Percentiles rank a stretch among this genome's conserved stretches.
Conservation (phyloP, 352 stramenopile species). For the Pythium sukuiense region DNA sequence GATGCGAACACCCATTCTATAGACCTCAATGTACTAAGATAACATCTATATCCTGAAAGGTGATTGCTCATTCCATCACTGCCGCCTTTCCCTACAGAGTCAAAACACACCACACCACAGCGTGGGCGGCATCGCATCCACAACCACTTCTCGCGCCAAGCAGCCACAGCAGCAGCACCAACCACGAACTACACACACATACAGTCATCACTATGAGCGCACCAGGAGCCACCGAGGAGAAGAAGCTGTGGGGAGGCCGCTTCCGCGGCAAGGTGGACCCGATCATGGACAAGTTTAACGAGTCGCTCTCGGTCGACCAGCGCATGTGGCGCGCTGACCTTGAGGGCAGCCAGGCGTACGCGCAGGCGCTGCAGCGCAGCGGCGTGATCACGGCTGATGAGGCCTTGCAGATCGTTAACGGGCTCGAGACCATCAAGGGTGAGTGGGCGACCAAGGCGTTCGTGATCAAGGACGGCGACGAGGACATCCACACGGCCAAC, state of each 20-base stretch:
- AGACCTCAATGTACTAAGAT: background rate
- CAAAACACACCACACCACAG: background rate
- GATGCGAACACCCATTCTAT: no score
- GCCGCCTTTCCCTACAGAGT: background rate
- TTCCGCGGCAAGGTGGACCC: constrained; percentile 96
- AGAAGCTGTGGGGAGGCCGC: constrained; percentile 90
- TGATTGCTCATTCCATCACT: background rate
- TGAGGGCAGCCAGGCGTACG: constrained; percentile 95
- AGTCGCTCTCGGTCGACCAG: constrained; percentile 97
- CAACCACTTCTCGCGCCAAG: background rate
- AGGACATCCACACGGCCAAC: constrained; percentile 99
- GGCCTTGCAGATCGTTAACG: constrained; percentile 76
- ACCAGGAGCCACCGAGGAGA: constrained; percentile 41
- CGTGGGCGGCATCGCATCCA: background rate
- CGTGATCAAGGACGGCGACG: constrained; percentile 92
- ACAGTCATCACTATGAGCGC: constrained; percentile 31
- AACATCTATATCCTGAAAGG: background rate
- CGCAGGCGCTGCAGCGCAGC: constrained; percentile 84
- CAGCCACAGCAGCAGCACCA: background rate
- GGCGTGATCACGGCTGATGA: constrained; percentile 94
- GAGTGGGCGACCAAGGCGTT: constrained; percentile 90
- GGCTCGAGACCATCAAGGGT: constrained; percentile 81
- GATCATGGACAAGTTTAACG: constrained; percentile 99
- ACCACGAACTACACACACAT: background rate
- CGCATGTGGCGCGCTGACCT: constrained; percentile 97